A percentile compares a stretch with the other conserved stretches of the same genome.
Conservation (phyloP, 176 grass and related monocot species). For the Oryza longistaminata region DNA sequence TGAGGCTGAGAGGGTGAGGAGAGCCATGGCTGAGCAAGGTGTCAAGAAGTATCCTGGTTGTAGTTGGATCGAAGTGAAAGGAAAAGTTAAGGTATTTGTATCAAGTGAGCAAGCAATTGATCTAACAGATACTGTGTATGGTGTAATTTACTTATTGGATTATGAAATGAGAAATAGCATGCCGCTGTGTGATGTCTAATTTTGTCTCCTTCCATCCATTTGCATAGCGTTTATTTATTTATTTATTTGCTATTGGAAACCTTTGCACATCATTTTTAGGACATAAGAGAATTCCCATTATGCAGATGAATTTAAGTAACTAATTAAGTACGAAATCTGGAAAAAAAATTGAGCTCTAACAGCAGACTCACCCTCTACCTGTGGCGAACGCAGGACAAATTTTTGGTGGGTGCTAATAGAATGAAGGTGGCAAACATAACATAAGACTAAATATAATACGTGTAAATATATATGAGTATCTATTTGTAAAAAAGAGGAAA, state of each 20-base stretch:
- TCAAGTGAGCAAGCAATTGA: slow-evolving; percentile 42
- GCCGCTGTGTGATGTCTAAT: background rate
- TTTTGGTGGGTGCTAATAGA: too few relatives aligned
- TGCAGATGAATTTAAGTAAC: too few relatives aligned
- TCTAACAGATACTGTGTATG: background rate
- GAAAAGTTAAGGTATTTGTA: slow-evolving; percentile 49
- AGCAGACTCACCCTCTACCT: too few relatives aligned
- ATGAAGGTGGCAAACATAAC: too few relatives aligned
- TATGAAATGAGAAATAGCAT: slow-evolving; percentile 44
- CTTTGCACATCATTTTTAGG: background rate
- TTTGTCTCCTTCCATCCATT: background rate
- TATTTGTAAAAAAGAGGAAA: too few relatives aligned
- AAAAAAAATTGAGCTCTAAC: too few relatives aligned
- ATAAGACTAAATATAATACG: too few relatives aligned
- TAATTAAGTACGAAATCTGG: too few relatives aligned
- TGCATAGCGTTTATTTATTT: background rate
- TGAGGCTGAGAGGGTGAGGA: slow-evolving; percentile 52
- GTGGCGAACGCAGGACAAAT: too few relatives aligned
- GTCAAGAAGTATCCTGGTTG: slow-evolving; percentile 68
- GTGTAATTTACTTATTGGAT: slow-evolving; percentile 32
- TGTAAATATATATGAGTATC: too few relatives aligned
- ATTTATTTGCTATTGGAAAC: background rate
- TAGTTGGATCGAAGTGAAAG: slow-evolving; percentile 67
- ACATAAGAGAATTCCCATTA: too few relatives aligned
- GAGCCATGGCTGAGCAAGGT: slow-evolving; percentile 53